Base-by-base conservation (phyloP, 768 basidiomycete genomes). In the Mycena galericulata region DNA sequence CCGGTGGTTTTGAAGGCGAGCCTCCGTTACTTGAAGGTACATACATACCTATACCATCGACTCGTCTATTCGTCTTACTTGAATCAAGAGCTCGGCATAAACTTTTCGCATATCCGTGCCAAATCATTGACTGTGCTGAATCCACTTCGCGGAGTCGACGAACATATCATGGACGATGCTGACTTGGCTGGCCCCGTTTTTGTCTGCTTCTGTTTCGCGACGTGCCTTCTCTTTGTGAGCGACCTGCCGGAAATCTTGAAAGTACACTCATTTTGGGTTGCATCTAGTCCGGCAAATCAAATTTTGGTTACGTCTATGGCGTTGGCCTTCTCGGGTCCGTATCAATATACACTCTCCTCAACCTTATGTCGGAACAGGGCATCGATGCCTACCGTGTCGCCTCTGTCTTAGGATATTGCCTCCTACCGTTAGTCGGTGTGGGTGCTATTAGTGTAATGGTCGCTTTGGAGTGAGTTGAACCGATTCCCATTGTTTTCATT, bases 291-390 rank as follows among this genome's bases (percentile, higher is more conserved):
- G 98, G 98, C 65, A 98, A 98, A 84, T 94, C 95, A 5, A 98
- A 99, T 77, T 99, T 99, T 80, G 96, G 94, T 54, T 99, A 98
- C 79, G 99, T 99, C 66, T 99, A 99, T 78, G 98, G 97, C 40
- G 94, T 99, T 70, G 97, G 93, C 59, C 88, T 98, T n/a, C 88
- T 99, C 73, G 98, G 98, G 59, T 95, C 93, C 9, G 87, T 89
- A 15, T 95, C 95, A 29, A 91, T 99, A 77, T 98, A 99, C 85
- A 89, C 91, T 58, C 91, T 99, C 66, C 88, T 99, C 70, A 99
- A 99, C 78, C 86, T 98, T 71, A 99, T 99, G 98, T 95, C 95
- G 29, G 93, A 95, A 80, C 88, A 90, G 59, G 94, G 92, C 47
- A 99, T 99, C 69, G 97, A 98, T 76, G 94, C 97, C 18, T 98